Percentiles rank a stretch among this genome's conserved stretches.
Conservation (phyloP, 352 stramenopile species). For the Phytophthora crassamura region DNA sequence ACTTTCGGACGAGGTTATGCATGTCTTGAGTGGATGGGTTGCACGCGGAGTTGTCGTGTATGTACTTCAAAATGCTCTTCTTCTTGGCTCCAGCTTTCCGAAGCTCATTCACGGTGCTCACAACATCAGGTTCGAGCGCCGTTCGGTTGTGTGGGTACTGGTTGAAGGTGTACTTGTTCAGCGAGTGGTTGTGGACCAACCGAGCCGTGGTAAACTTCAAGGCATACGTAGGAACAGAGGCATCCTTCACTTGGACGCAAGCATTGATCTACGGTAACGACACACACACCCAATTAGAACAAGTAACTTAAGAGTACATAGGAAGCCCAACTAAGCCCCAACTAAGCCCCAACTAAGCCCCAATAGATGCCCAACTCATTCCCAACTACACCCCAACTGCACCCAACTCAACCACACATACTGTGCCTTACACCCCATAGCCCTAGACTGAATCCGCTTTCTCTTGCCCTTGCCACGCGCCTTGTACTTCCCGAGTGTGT, state of each 20-base stretch:
- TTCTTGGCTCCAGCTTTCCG: slow-evolving; percentile 6
- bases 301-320: too few species aligned
- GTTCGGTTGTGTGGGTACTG: slow-evolving; percentile 4
- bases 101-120: background rate
- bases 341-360: too few species aligned
- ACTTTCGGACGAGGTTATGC: slow-evolving; percentile 5
- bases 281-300: background rate
- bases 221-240: background rate
- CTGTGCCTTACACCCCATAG: slow-evolving; percentile 4
- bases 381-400: background rate
- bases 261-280: slow-evolving; percentile 13
- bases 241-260: slow-evolving; percentile 3
- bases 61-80: slow-evolving; percentile 11
- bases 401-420: background rate
- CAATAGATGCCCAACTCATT: too few species aligned
- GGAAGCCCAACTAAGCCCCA: slow-evolving; percentile 7
- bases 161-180: background rate
- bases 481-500: too few species aligned
- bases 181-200: slow-evolving; percentile 3
- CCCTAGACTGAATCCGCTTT: too few species aligned
- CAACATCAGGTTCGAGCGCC: background rate
- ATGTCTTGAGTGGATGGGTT: background rate
- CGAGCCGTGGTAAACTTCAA: background rate
- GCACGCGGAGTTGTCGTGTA: slow-evolving; percentile 4
- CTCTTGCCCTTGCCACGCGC: too few species aligned